phyloP scores from a whole-genome alignment of 1,284 basidiomycete genomes.

The Ceratobasidium sp. region DNA sequence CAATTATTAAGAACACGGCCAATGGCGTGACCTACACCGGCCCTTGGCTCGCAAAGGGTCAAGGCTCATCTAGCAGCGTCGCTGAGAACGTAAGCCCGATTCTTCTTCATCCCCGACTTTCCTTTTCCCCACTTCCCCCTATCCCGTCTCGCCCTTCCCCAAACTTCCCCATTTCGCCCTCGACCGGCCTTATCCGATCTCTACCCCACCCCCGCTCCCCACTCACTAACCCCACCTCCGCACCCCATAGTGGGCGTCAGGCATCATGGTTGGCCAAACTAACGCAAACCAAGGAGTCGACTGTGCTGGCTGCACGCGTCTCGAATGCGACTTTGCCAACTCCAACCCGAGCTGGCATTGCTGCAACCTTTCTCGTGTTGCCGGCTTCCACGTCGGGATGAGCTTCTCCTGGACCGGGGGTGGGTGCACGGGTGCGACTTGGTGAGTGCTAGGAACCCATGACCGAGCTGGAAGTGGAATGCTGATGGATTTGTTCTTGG shows the following conservation, averaged over 20 bases:
- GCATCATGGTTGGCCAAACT: slow-evolving; percentile 30
- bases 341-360: slow-evolving; percentile 29
- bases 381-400: slow-evolving; percentile 32
- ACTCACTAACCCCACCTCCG: background rate
- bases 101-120: background rate
- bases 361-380: slow-evolving; percentile 30
- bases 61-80: slow-evolving; percentile 34
- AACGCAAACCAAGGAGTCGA: slow-evolving; percentile 35
- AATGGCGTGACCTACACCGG: slow-evolving; percentile 33
- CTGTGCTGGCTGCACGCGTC: slow-evolving; percentile 30
- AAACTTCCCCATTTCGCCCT: too few species aligned
- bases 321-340: slow-evolving; percentile 40
- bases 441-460: background rate
- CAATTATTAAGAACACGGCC: slow-evolving; percentile 39
- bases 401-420: slow-evolving; percentile 35
- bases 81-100: slow-evolving; percentile 21
- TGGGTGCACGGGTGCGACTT: slow-evolving; percentile 32
- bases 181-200: too few species aligned
- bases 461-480: background rate
- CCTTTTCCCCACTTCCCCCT: too few species aligned
- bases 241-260: slow-evolving; percentile 19
- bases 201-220: background rate
- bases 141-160: too few species aligned
- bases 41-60: slow-evolving; percentile 15
- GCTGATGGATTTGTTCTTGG: background rate